Evolutionary conservation across 257 asterid genomes (phyloP).

Genomic region (Perilla frutescens): DNA sequence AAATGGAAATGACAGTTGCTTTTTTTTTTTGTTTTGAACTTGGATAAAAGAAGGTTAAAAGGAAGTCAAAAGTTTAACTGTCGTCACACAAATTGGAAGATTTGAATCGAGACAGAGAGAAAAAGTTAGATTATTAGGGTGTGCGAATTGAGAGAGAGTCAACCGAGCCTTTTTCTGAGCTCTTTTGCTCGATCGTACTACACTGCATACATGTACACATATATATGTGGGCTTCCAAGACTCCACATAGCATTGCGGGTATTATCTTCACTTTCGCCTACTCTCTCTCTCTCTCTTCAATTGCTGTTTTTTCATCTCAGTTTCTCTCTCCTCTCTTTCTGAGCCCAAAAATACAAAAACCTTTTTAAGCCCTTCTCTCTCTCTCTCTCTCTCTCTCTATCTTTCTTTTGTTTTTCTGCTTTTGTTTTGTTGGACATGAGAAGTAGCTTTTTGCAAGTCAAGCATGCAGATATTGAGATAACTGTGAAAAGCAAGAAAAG

Average conservation of each 20-base stretch:
- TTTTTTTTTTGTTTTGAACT: no score
- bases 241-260: conserved; percentile 51
- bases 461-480: conserved; percentile 65
- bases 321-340: conserved; percentile 23
- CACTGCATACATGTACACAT: conserved; percentile 4
- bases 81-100: conserved; percentile 35
- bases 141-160: conserved; percentile 41
- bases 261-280: conserved; percentile 38
- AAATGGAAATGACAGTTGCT: no score
- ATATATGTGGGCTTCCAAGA: conserved; percentile 56
- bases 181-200: conserved; percentile 18
- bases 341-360: conserved; percentile 37
- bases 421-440: conserved; percentile 41
- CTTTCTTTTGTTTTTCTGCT: conserved; percentile 23
- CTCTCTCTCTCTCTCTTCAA: conserved; percentile 4
- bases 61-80: conserved; percentile 40
- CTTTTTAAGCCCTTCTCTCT: neutral
- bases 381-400: conserved; percentile 23
- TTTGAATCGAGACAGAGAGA: no score
- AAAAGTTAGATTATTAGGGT: neutral
- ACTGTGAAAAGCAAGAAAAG: conserved; percentile 37
- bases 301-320: neutral
- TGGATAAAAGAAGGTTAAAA: no score
- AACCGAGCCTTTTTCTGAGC: conserved; percentile 43
- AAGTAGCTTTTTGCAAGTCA: conserved; percentile 51